Conservation (phyloP, 441 rosid species). For the Theobroma grandiflorum region DNA sequence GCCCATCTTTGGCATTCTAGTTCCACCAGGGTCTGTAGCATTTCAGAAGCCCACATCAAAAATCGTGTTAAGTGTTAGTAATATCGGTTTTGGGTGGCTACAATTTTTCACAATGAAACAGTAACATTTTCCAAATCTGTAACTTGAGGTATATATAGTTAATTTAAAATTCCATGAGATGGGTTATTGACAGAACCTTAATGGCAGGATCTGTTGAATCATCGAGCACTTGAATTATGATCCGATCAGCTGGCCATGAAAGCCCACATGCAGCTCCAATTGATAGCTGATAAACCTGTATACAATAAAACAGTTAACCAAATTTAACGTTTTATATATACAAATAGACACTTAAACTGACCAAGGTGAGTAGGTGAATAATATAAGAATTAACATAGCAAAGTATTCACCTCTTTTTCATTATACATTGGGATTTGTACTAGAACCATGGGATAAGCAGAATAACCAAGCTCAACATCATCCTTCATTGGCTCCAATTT, state of each 20-base stretch:
- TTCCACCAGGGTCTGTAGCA: slow-evolving; percentile 59
- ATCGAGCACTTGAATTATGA: slow-evolving; percentile 78
- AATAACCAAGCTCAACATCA: slow-evolving; percentile 61
- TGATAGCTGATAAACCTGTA: slow-evolving; percentile 73
- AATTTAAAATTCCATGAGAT: not conserved
- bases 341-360: no score
- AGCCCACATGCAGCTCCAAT: slow-evolving; percentile 82
- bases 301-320: slow-evolving; percentile 15
- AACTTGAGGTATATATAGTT: not conserved
- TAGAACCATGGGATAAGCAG: slow-evolving; percentile 63
- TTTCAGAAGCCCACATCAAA: not conserved
- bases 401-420: slow-evolving; percentile 59
- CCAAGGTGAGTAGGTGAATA: not conserved
- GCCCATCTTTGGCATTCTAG: slow-evolving; percentile 72
- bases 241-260: slow-evolving; percentile 72
- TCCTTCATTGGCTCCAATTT: slow-evolving; percentile 69
- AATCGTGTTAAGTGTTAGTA: not conserved
- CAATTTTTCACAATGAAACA: no score
- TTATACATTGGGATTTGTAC: slow-evolving; percentile 84
- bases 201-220: slow-evolving; percentile 71
- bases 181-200: slow-evolving; percentile 47
- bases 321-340: not conserved
- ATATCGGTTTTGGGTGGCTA: not conserved
- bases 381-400: not conserved
- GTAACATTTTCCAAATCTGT: not conserved